Base-by-base conservation (phyloP, 805 yeast species). In the Yamadazyma kitorensis region DNA sequence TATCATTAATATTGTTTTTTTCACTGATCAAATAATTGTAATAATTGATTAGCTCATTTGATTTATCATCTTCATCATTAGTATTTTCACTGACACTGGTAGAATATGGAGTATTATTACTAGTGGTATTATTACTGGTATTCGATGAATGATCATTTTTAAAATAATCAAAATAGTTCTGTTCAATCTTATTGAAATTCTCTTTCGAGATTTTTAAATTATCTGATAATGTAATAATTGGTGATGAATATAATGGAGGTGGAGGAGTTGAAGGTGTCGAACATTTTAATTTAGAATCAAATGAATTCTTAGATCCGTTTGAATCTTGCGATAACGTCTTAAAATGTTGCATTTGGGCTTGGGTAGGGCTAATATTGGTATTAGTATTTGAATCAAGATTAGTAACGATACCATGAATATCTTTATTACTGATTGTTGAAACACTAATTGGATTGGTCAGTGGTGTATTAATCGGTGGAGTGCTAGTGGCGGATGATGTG, bases 211-310 rank as follows among this genome's bases (percentile, higher is more conserved):
- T 31, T 10, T 50, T 33, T 28, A 63, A 48, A 42, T 62, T 62
- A 28, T 66, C 72, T 12, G 62, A 51, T 14, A 67, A 47, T 2
- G 68, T 63, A 16, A 67, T 60, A 25, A 64, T 51, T 26, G 72
- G 71, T 24, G 64, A 62, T 16, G 61, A 48, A 21, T 54, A 44
- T 3, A 66, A 57, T 1, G 68, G 62, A 4, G 64, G 56, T 14
- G 57, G 39, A 1, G 68, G 63, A 3, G 67, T 51, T 14, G 29
- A 17, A 24, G 68, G 63, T 3, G 67, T 50, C 17, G 22, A 18
- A 22, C 44, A 40, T 28, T 40, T 43, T 14, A 43, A 27, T 19
- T 40, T 43, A 1, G 42, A 39, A 15, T 43, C 44, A 13, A 29
- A 25, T 5, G 44, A 33, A 18, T 32, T 24, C n/a, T 24, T 19